phyloP scores from a whole-genome alignment of 1,139 yeast species.

The Suhomyces kunorum region DNA sequence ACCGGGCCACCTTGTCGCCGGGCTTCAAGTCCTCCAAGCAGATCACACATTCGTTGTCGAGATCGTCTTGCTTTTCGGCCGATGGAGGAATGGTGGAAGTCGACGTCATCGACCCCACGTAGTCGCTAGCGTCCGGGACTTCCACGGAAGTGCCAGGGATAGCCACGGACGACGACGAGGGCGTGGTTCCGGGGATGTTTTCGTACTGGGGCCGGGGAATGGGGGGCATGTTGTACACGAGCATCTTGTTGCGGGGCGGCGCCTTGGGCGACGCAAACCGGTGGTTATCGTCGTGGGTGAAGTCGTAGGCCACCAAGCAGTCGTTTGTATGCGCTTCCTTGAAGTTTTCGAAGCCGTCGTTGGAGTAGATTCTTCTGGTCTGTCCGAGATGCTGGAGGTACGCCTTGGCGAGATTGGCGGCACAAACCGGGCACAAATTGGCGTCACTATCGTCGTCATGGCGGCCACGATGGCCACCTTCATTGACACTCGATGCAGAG shows the following conservation, averaged over 20 bases:
- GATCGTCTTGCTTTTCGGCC: constrained; percentile 26
- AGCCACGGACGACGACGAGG: constrained; percentile 14
- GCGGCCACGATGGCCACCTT: constrained; percentile 1
- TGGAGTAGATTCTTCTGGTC: constrained; percentile 22
- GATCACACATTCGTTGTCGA: constrained; percentile 80
- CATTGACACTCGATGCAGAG: constrained; percentile 26
- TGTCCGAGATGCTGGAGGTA: constrained; percentile 47
- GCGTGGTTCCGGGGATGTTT: constrained; percentile 29
- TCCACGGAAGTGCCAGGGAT: constrained; percentile 1
- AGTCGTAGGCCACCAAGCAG: constrained; percentile 69
- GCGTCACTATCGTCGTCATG: constrained; percentile 28
- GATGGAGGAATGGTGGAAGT: constrained; percentile 25
- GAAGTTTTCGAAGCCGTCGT: constrained; percentile 44
- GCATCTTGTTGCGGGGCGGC: constrained; percentile 70
- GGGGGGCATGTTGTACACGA: constrained; percentile 73
- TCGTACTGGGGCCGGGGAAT: constrained; percentile 47
- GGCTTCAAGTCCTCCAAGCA: constrained; percentile 86
- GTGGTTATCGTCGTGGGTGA: constrained; percentile 57
- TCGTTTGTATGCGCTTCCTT: constrained; percentile 68
- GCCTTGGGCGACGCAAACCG: constrained; percentile 39
- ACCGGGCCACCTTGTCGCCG: constrained; percentile 86
- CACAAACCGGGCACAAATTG: constrained; percentile 49
- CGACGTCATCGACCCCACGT: constrained; percentile 29
- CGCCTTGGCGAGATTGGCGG: constrained; percentile 49
- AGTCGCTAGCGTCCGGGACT: not conserved